phyloP scores from a whole-genome alignment of 23 red algal genomes.

The Chondrus crispus region DNA sequence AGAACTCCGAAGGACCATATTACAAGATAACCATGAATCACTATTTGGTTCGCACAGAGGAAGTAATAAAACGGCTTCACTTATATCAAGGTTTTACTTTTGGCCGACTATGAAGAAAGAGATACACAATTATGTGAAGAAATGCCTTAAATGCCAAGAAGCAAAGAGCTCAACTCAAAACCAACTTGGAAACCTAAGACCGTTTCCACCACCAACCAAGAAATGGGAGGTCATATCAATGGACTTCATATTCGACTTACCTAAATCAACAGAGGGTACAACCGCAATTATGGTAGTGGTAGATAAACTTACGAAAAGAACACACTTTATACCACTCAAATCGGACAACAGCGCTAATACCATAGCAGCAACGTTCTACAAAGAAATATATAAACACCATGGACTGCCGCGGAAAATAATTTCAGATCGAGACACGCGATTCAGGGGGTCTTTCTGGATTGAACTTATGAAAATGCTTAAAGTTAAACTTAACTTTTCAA shows the following conservation, averaged over 20 bases:
- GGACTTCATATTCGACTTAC: slow-evolving; percentile 18
- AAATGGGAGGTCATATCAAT: slow-evolving; percentile 36
- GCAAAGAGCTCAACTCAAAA: slow-evolving; percentile 10
- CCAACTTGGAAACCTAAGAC: neutral
- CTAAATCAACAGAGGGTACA: neutral
- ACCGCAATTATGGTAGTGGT: neutral
- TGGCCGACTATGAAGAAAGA: slow-evolving; percentile 21
- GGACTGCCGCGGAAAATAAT: neutral
- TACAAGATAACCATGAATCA: slow-evolving; percentile 2
- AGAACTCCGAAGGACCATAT: neutral
- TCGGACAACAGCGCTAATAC: slow-evolving; percentile 3
- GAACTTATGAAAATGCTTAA: neutral
- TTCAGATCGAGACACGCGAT: slow-evolving; percentile 21
- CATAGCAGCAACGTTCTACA: neutral
- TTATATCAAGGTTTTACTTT: slow-evolving; percentile 1
- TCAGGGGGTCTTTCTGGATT: neutral
- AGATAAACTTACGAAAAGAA: slow-evolving; percentile 6
- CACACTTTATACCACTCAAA: neutral
- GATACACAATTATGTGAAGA: neutral
- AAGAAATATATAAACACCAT: neutral
- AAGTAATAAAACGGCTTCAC: neutral
- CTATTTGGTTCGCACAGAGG: neutral
- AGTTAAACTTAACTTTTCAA: slow-evolving; percentile 18
- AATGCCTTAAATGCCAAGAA: neutral
- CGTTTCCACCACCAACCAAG: neutral